Base-by-base conservation (phyloP, 495 filamentous ascomycete species). In the Sporormia fimetaria region DNA sequence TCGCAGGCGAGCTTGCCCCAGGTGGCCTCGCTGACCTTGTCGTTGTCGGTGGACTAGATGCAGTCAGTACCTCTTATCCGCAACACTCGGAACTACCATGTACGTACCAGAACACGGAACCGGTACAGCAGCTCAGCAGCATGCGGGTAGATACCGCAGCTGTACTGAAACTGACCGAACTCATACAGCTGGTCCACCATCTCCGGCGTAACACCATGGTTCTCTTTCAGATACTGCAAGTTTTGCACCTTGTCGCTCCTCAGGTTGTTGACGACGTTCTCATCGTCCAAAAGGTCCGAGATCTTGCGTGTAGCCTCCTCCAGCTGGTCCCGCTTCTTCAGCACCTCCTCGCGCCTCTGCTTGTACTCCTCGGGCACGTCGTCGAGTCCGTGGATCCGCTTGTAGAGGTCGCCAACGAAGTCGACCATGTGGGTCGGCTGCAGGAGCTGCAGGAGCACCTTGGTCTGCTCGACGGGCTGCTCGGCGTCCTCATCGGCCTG, bases 401-500 rank as follows among this genome's bases (percentile, higher is more conserved):
- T 73, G 68, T 92, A 83, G 54, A 98, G 67, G 47, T 78, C 78
- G 49, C 85, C 84, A 27, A 95, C 83, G 60, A 92, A 98, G 63
- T 96, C 90, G 52, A 77, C 85, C 90, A 98, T 98, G 69, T 96
- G 92, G 41, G 90, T 94, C 60, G 81, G 75, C 71, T 93, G 88
- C 40, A 95, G 75, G 21, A 98, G 74, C 62, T 86, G 77, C 60
- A 85, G 94, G 60, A 93, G 93, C 56, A 83, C 76, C 57, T 80
- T 75, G 21, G 73, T 76, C 51, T 87, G 78, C 55, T 85, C 79
- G 37, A 70, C 66, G 23, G 79, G 66, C 43, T 69, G 65, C 48
- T 69, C 70, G 29, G 48, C 63, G 54, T 75, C 74, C 50, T 78
- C 73, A 36, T 69, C 64, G 46, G 68, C 68, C 17, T 67, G 57